Evolutionary conservation across 2,329 filamentous ascomycete species (phyloP).

Genomic region (Bimuria novae-zelandiae): DNA sequence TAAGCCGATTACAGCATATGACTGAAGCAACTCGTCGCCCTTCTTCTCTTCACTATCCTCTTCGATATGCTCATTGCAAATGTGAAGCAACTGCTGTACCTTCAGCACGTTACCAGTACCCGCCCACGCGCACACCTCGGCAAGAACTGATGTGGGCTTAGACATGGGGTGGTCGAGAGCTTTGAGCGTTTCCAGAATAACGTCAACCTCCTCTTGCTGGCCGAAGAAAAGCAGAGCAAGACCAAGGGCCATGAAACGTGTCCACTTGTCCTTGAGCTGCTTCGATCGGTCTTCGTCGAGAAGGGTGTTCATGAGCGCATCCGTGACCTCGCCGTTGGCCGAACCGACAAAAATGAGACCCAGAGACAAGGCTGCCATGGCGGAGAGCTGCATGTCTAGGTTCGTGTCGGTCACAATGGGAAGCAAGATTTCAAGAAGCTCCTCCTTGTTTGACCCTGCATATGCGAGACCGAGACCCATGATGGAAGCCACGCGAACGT

Average conservation of each 20-base stretch:
- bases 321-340: slow-evolving; percentile 85
- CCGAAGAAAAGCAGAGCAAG: slow-evolving; percentile 94
- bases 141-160: slow-evolving; percentile 90
- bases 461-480: slow-evolving; percentile 97
- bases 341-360: slow-evolving; percentile 93
- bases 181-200: slow-evolving; percentile 94
- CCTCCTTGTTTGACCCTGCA: slow-evolving; percentile 89
- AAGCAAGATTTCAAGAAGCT: slow-evolving; percentile 81
- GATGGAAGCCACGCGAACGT: slow-evolving; percentile 81
- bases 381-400: slow-evolving; percentile 91
- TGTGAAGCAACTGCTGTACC: slow-evolving; percentile 94
- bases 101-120: slow-evolving; percentile 96
- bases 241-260: slow-evolving; percentile 91
- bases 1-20: slow-evolving; percentile 93
- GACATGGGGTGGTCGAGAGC: slow-evolving; percentile 96
- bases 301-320: slow-evolving; percentile 88
- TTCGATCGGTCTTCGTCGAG: slow-evolving; percentile 90
- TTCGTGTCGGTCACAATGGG: slow-evolving; percentile 85
- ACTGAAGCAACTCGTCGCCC: slow-evolving; percentile 91
- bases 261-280: slow-evolving; percentile 98
- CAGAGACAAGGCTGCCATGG: slow-evolving; percentile 90
- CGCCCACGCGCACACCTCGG: slow-evolving; percentile 97
- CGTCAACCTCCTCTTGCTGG: slow-evolving; percentile 97
- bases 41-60: slow-evolving; percentile 89
- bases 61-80: slow-evolving; percentile 97